Base-by-base conservation (phyloP, 768 basidiomycete genomes). In the Trametes meyenii region DNA sequence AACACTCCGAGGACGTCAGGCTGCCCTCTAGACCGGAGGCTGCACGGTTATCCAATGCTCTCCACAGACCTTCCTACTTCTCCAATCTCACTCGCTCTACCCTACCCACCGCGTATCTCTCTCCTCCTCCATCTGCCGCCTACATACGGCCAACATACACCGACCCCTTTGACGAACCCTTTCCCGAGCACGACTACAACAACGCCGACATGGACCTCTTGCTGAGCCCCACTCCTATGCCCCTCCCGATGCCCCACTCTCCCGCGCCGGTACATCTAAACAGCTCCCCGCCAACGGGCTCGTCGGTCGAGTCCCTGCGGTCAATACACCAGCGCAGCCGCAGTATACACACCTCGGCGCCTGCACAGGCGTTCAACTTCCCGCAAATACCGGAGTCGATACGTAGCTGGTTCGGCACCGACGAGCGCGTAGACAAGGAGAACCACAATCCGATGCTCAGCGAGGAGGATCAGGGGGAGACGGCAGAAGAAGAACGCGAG, bases 21-120 rank as follows among this genome's bases (percentile, higher is more conserved):
- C 58, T 73, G 11, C 73, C 73, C 17, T 60, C 62, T 0, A 67
- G 64, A 14, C 68, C 73, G 13, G 17, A 70, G 36, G 63, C 72
- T 17, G 65, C 71, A 21, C 66, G 62, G 5, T 67, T 71, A 8
- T 70, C 69, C 5, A 63, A 50, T 17, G 55, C 64, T 33, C 64
- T 71, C 35, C 69, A 65, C 16, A 49, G 67, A 12, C 63, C 68
- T 19, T 64, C 61, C 42, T 70, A 69, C 60, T 68, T 33, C 82
- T 84, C 1, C 79, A 81, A 50, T 72, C 72, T 26, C 81, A 80
- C 85, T 3, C 82, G 86, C 48, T 78, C 82, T 1, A 84, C 88
- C 0, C 79, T 88, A 24, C 88, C 89, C 24, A 87, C 83, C 7
- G 76, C 85, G 6, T 83, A 85, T 1, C 73, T 88, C 14, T 83